These are phyloP conservation scores for Rhodamnia argentea DNA, from an alignment of 345 rosid species.

Conservation along the genomic window DNA sequence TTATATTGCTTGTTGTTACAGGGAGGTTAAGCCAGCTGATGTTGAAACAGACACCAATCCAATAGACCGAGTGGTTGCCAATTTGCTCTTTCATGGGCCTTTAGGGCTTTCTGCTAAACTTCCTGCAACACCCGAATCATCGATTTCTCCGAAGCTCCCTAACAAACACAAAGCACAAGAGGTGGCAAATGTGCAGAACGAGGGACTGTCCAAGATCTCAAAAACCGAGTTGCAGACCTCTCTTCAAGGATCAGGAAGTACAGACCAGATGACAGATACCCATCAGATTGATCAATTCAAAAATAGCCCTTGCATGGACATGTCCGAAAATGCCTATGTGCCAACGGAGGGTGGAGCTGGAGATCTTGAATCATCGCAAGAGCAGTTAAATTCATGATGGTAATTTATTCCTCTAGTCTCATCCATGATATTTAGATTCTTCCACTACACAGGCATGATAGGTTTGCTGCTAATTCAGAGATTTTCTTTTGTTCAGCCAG, in stretches of 20 bases:
- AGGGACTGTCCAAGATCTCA: conserved; percentile 18
- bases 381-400: neutral
- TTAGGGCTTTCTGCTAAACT: conserved; percentile 33
- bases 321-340: neutral
- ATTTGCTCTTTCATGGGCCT: conserved; percentile 78
- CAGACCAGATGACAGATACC: neutral
- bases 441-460: neutral
- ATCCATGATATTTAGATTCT: neutral
- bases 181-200: conserved; percentile 8
- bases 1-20: conserved; percentile 8
- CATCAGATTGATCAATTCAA: neutral
- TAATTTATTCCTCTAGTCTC: neutral
- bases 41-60: conserved; percentile 85
- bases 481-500: neutral
- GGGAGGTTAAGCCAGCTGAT: conserved; percentile 40
- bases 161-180: conserved; percentile 20
- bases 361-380: neutral
- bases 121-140: conserved; percentile 49
- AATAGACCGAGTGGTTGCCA: conserved; percentile 77
- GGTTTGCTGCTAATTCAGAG: conserved; percentile 2
- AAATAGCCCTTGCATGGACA: neutral
- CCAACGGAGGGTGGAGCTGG: neutral
- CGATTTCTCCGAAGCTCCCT: conserved; percentile 30
- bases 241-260: conserved; percentile 21
- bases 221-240: conserved; percentile 16